Base-by-base conservation (phyloP, 2,329 filamentous ascomycete species). In the Colletotrichum sp. region DNA sequence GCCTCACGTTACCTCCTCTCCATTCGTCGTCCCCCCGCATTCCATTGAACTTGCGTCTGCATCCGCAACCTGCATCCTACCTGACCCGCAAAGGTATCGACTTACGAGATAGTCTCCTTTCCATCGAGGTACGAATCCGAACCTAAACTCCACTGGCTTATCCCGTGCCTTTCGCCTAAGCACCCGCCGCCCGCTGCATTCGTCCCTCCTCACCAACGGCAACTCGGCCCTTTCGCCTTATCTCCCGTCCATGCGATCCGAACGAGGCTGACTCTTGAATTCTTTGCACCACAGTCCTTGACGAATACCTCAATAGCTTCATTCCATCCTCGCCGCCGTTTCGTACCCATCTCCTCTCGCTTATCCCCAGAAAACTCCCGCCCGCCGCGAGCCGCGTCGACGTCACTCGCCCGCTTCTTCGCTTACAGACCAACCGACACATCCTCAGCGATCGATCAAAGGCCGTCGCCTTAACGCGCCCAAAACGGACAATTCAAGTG, bases 401-500 rank as follows among this genome's bases (percentile, higher is more conserved):
- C 72, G 72, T 77, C 63, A 66, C 67, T 43, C 36, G 57, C 57
- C 68, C 48, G 76, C 75, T 48, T 65, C 65, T 72, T 77, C 52
- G 76, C 76, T 75, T 78, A 74, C 71, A 59, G 78, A 80, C 79
- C 78, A 78, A 76, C 78, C 76, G 75, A 75, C 72, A 68, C 57
- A 48, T 65, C 63, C 70, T 71, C 68, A 71, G 71, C 77, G 43
- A 72, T 72, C 74, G 60, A 71, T 74, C 72, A 75, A 69, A 79
- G 79, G 78, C 79, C 78, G 79, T 81, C 79, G 80, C 80, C 81
- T 78, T 80, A 83, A 83, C 70, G 82, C 83, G 80, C 82, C 82
- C 84, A 88, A 86, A 83, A 90, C 89, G 88, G 88, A 88, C 84
- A 83, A 84, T 79, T 85, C 84, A 86, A 86, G 86, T 84, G 82